These are phyloP conservation scores for Dendrocalamus latiflorus DNA, from an alignment of 202 grass and related monocot species.

Conservation along the genomic window DNA sequence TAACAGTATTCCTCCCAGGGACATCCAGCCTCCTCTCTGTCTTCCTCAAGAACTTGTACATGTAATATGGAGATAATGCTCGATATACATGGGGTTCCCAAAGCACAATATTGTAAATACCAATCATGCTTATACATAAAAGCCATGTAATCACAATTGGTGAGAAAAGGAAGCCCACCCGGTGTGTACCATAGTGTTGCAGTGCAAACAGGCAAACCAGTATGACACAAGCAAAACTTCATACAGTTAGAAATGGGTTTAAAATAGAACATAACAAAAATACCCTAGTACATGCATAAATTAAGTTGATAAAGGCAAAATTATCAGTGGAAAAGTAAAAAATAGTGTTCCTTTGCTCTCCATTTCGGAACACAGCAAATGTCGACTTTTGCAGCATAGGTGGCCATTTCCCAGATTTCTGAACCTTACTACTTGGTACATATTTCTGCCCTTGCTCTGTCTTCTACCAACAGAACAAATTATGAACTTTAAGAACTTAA, in stretches of 20 bases:
- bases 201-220: constrained; percentile 75
- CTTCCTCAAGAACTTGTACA: constrained; percentile 95
- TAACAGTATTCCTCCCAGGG: no score
- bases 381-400: not conserved
- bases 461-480: no score
- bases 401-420: not conserved
- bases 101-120: constrained; percentile 80
- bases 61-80: constrained; percentile 93
- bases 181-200: constrained; percentile 95
- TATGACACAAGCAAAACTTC: constrained; percentile 44
- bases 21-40: constrained; percentile 95
- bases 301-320: not conserved
- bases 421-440: no score
- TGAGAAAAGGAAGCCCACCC: constrained; percentile 85
- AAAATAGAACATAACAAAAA: constrained; percentile 21
- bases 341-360: constrained; percentile 20
- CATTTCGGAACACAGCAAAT: not conserved
- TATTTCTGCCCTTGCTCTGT: no score
- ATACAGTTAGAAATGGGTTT: constrained; percentile 19
- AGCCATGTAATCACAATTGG: constrained; percentile 92
- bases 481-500: no score
- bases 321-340: constrained; percentile 6
- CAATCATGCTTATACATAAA: constrained; percentile 89
- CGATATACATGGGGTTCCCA: constrained; percentile 92
- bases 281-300: not conserved